Base-by-base conservation (phyloP, 2,329 filamentous ascomycete genomes). In the Fusarium falciforme region DNA sequence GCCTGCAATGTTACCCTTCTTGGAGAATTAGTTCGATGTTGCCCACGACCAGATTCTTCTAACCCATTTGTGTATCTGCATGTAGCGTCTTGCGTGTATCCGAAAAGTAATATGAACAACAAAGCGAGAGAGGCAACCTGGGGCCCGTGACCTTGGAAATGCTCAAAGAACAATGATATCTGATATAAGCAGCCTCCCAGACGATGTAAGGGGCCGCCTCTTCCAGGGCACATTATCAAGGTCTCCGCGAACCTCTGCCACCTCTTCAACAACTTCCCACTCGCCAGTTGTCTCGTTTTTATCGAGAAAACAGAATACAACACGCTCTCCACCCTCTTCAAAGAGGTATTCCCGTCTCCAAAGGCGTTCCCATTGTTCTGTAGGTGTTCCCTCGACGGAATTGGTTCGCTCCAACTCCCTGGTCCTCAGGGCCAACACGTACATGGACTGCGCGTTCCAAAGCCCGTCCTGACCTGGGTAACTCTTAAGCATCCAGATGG, bases 391-490 rank as follows among this genome's bases (percentile, higher is more conserved):
- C 22, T 81, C 80, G 0, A 64, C 33, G 0, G 75, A 72, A 35
- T 82, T 83, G 16, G 33, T 40, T 9, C 42, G 68, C 70, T 83
- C 81, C 1, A 83, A 62, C 1, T 64, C 57, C 4, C 75, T 77
- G 11, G 79, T 82, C 27, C 72, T 72, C 20, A 74, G 17, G 0
- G 80, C 77, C 6, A 82, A 20, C 2, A 68, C 64, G 60, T 82
- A 80, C 2, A 83, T 55, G 0, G 79, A 70, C 1, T 66, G 74
- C 1, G 77, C 75, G 14, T 75, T 80, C 78, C 76, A 83, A 0
- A 83, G 64, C 0, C 81, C 81, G 31, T 83, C 81, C 25, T 82
- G 78, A 12, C 77, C 76, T 0, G 80, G 79, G 44, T 83, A 83
- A 36, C 81, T 80, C 59, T 67, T 76, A n/a, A 83, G 27, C 66